phyloP scores from a whole-genome alignment of 768 basidiomycete genomes.

The Termitomyces sp. region DNA sequence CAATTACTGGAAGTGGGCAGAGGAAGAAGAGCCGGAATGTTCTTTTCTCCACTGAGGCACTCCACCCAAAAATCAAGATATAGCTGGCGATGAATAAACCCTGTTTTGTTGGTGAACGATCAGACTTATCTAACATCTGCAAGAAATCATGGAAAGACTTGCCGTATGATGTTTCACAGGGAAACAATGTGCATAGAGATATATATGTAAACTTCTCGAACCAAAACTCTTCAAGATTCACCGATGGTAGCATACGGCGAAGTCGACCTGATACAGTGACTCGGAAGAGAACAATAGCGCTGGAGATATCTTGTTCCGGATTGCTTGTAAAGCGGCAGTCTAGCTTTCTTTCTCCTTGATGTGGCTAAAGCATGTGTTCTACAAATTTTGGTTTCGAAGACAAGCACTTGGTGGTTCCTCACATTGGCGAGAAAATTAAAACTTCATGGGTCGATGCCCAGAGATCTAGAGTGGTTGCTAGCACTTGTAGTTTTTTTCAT shows the following conservation, averaged over 20 bases:
- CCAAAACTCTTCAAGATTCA: conserved; percentile 19
- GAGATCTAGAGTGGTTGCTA: no score
- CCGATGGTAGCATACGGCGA: conserved; percentile 4
- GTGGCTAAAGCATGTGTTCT: not conserved
- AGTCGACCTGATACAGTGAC: not conserved
- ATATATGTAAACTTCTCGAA: conserved; percentile 22
- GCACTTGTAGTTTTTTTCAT: no score
- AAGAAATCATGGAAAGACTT: not conserved
- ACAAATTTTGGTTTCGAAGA: not conserved
- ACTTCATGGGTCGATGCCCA: no score
- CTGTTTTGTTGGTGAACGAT: conserved; percentile 1
- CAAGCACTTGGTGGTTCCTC: not conserved
- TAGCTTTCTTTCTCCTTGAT: not conserved
- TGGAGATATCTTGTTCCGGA: not conserved
- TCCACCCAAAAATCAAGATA: conserved; percentile 10
- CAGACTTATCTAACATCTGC: not conserved
- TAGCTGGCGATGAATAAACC: conserved; percentile 13
- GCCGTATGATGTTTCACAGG: conserved; percentile 24
- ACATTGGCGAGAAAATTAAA: not conserved
- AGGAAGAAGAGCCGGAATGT: conserved; percentile 10
- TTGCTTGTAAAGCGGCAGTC: not conserved
- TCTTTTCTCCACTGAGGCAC: not conserved
- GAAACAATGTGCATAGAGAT: conserved; percentile 20
- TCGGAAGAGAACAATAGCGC: not conserved
- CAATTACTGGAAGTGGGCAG: not conserved